These are phyloP conservation scores for Monosporascus sp. DNA, from an alignment of 2,329 filamentous ascomycete genomes.

Conservation along the genomic window DNA sequence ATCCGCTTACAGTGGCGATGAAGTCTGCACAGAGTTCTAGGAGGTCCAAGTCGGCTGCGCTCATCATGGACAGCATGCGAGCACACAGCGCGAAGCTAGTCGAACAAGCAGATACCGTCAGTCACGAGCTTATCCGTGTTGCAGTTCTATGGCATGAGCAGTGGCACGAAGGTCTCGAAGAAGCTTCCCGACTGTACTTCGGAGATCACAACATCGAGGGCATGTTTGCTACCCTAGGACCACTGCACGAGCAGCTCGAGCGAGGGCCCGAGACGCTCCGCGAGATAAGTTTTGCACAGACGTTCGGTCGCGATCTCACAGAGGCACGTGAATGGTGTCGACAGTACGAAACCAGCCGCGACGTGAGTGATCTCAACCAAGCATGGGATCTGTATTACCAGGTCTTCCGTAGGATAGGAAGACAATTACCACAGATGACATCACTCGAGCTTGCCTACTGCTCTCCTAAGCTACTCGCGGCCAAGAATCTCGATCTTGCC, in stretches of 20 bases:
- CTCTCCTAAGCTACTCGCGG: constrained; percentile 84
- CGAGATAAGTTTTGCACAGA: constrained; percentile 95
- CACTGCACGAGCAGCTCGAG: constrained; percentile 86
- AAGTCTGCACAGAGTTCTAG: constrained; percentile 81
- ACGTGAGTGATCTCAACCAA: constrained; percentile 92
- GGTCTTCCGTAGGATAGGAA: constrained; percentile 90
- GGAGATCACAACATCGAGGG: constrained; percentile 96
- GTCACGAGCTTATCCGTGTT: constrained; percentile 92
- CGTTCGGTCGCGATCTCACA: constrained; percentile 89
- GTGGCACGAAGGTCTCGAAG: constrained; percentile 97
- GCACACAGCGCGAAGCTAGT: constrained; percentile 89
- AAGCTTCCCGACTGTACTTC: constrained; percentile 94
- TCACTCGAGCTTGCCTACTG: constrained; percentile 94
- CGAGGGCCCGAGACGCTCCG: constrained; percentile 86
- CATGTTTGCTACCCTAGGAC: constrained; percentile 88
- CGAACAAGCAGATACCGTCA: constrained; percentile 91
- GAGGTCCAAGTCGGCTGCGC: constrained; percentile 78
- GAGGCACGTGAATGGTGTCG: constrained; percentile 96
- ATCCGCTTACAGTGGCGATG: constrained; percentile 95
- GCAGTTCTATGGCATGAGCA: constrained; percentile 98
- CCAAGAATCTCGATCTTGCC: constrained; percentile 80
- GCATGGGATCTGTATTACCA: constrained; percentile 99
- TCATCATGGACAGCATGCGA: constrained; percentile 98
- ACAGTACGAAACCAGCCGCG: constrained; percentile 81
- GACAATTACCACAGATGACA: constrained; percentile 88